phyloP scores from a whole-genome alignment of 2,329 filamentous ascomycete genomes.

The Raffaelea arxii region DNA sequence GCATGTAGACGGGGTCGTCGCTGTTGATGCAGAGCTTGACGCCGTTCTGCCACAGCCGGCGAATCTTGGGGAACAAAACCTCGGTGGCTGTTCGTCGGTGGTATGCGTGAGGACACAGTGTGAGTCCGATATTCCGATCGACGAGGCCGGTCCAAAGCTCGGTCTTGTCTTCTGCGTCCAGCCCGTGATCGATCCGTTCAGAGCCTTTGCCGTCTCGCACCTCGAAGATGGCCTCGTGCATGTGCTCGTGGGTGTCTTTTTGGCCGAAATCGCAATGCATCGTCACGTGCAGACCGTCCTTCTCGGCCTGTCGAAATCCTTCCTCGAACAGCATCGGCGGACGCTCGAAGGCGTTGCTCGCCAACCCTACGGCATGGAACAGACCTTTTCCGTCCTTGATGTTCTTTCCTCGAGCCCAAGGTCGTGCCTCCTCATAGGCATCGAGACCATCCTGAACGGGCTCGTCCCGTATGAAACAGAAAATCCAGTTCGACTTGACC shows the following conservation, averaged over 20 bases:
- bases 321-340: conserved; percentile 34
- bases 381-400: conserved; percentile 25
- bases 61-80: conserved; percentile 44
- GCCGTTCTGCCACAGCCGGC: conserved; percentile 50
- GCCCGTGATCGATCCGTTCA: conserved; percentile 64
- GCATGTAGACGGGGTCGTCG: conserved; percentile 67
- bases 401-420: conserved; percentile 22
- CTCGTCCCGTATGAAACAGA: conserved; percentile 62
- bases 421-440: conserved; percentile 32
- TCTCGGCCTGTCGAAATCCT: conserved; percentile 24
- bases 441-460: conserved; percentile 44
- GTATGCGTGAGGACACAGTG: conserved; percentile 65
- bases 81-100: conserved; percentile 48
- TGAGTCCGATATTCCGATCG: conserved; percentile 47
- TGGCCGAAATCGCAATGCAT: conserved; percentile 42
- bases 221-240: conserved; percentile 43
- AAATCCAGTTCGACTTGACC: conserved; percentile 54
- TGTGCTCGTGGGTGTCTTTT: conserved; percentile 25
- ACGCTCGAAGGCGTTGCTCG: conserved; percentile 34
- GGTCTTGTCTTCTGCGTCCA: conserved; percentile 51
- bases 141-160: conserved; percentile 48
- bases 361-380: conserved; percentile 35
- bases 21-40: conserved; percentile 63
- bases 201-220: conserved; percentile 52
- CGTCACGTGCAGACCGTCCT: conserved; percentile 33